A percentile compares a stretch with the other conserved stretches of the same genome.
phyloP scores from a whole-genome alignment of 2,329 filamentous ascomycete genomes.

The Aspergillus tanneri region DNA sequence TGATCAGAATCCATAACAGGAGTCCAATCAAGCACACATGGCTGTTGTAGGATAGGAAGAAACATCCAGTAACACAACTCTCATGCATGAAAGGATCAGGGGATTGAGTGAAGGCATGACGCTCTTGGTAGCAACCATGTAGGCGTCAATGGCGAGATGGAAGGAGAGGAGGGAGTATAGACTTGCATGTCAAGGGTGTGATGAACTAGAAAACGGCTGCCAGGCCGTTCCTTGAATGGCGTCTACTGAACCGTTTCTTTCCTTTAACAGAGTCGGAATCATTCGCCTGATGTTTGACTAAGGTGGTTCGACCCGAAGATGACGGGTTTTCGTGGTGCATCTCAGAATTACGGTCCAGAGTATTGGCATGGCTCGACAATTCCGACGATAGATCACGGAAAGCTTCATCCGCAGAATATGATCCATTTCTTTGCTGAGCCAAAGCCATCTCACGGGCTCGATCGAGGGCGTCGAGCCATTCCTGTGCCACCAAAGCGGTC shows the following conservation, averaged over 20 bases:
- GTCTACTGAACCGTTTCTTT: constrained; percentile 76
- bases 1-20: too few relatives aligned
- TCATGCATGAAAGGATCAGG: too few relatives aligned
- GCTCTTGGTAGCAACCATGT: neutral
- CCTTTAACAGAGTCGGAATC: constrained; percentile 58
- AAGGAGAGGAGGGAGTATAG: constrained; percentile 4
- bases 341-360: constrained; percentile 43
- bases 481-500: constrained; percentile 70
- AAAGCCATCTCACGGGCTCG: constrained; percentile 80
- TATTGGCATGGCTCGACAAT: constrained; percentile 64
- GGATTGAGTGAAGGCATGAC: too few relatives aligned
- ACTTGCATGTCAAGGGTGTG: too few relatives aligned
- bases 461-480: constrained; percentile 90
- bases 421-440: constrained; percentile 66
- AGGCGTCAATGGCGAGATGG: neutral
- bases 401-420: constrained; percentile 65
- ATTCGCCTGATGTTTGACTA: constrained; percentile 44
- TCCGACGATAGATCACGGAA: constrained; percentile 69
- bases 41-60: too few relatives aligned
- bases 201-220: constrained; percentile 72
- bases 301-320: constrained; percentile 46
- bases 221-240: constrained; percentile 91
- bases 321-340: constrained; percentile 34
- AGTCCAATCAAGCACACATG: too few relatives aligned
- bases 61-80: too few relatives aligned